Conservation (phyloP, 1,284 basidiomycete species). For the Leccinum proliferum region DNA sequence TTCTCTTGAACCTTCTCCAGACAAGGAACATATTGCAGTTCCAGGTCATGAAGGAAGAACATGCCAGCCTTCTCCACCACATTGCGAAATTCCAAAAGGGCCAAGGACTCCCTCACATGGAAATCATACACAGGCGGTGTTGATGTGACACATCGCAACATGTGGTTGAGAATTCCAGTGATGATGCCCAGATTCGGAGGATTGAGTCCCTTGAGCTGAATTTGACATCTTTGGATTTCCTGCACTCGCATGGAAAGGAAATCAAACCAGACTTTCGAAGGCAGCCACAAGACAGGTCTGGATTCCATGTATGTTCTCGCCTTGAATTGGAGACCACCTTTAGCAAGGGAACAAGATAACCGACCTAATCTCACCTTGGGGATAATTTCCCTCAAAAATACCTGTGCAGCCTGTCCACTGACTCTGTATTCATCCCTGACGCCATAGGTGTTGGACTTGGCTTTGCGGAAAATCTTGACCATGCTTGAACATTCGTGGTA, state of each 20-base stretch:
- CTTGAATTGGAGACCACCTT: not conserved
- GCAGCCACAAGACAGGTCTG: slow-evolving; percentile 6
- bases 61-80: not conserved
- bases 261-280: slow-evolving; percentile 5
- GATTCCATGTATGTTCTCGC: slow-evolving; percentile 2
- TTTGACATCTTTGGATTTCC: slow-evolving; percentile 6
- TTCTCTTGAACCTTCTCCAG: not conserved
- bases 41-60: slow-evolving; percentile 15
- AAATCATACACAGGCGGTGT: slow-evolving; percentile 4
- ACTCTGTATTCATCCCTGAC: slow-evolving; percentile 10
- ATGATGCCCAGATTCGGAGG: slow-evolving; percentile 8
- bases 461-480: not conserved
- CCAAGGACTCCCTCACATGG: slow-evolving; percentile 11
- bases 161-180: slow-evolving; percentile 10
- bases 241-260: not conserved
- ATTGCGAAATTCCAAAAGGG: slow-evolving; percentile 2
- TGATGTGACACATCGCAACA: slow-evolving; percentile 2
- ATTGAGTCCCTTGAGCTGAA: not conserved
- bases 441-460: slow-evolving; percentile 1
- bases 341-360: not conserved
- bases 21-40: not conserved
- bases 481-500: not conserved
- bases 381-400: slow-evolving; percentile 1
- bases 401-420: slow-evolving; percentile 3
- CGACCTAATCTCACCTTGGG: not conserved